These are phyloP conservation scores for Aspergillus quadrilineatus DNA, from an alignment of 2,329 filamentous ascomycete species.

Conservation along the genomic window DNA sequence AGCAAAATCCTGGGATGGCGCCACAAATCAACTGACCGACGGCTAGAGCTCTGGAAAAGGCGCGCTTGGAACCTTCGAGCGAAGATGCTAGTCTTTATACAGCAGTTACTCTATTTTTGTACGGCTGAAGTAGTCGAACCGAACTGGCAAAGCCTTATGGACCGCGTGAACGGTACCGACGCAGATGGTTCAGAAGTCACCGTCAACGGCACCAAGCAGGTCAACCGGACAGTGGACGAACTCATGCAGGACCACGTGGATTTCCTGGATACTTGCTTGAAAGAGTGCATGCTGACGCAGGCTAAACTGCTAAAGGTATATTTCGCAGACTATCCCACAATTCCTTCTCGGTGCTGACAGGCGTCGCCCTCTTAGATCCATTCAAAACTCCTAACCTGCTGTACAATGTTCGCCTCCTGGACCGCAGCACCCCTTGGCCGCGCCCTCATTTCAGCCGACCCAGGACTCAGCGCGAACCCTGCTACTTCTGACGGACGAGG, in stretches of 20 bases:
- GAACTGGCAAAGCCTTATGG: constrained; percentile 94
- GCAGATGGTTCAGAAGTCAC: constrained; percentile 40
- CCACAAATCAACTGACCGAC: constrained; percentile 69
- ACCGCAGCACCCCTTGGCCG: constrained; percentile 76
- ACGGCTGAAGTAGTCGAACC: constrained; percentile 96
- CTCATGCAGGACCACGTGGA: constrained; percentile 99
- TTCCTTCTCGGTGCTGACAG: background rate
- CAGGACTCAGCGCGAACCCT: constrained; percentile 59
- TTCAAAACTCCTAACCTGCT: constrained; percentile 94
- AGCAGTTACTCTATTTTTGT: constrained; percentile 95
- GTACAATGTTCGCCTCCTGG: constrained; percentile 89
- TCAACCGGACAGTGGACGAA: constrained; percentile 86
- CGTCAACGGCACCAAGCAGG: constrained; percentile 45
- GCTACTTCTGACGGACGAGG: constrained; percentile 38
- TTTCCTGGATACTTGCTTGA: constrained; percentile 94
- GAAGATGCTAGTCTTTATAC: constrained; percentile 94
- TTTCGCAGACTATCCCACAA: background rate
- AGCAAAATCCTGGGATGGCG: constrained; percentile 79
- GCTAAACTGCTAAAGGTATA: constrained; percentile 84
- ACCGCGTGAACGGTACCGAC: constrained; percentile 66
- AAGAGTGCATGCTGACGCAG: constrained; percentile 98
- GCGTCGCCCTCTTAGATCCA: constrained; percentile 67
- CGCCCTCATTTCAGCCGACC: constrained; percentile 79
- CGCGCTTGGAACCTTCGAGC: constrained; percentile 87
- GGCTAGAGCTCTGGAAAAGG: constrained; percentile 88